Percentiles rank a stretch among this genome's conserved stretches.
These are phyloP conservation scores for Claviceps citrina DNA, from an alignment of 2,329 filamentous ascomycete genomes.

Conservation along the genomic window DNA sequence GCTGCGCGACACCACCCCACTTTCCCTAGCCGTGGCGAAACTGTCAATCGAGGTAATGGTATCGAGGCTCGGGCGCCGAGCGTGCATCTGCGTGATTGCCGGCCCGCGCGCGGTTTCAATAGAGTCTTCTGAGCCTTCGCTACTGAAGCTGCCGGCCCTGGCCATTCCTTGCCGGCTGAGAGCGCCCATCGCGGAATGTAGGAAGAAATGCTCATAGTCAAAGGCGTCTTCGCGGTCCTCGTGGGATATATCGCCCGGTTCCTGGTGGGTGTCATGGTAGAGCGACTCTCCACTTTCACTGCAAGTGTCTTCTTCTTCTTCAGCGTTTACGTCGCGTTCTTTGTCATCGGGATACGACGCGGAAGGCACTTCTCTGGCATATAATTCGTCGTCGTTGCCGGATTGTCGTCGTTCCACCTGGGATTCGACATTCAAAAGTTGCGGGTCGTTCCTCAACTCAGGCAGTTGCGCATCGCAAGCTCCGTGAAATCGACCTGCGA, in stretches of 20 bases:
- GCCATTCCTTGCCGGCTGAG: slow-evolving; percentile 33
- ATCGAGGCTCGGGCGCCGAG: slow-evolving; percentile 30
- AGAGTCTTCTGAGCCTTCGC: slow-evolving; percentile 44
- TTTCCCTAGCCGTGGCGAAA: slow-evolving; percentile 42
- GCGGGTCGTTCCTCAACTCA: background rate
- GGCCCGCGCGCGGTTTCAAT: slow-evolving; percentile 44
- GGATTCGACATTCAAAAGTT: background rate
- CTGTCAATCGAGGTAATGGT: slow-evolving; percentile 37
- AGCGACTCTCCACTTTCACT: slow-evolving; percentile 51
- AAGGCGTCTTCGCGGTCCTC: slow-evolving; percentile 92
- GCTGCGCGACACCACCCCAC: slow-evolving; percentile 23
- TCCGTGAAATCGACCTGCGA: background rate
- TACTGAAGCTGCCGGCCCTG: slow-evolving; percentile 29
- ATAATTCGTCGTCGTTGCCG: background rate
- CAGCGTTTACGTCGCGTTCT: slow-evolving; percentile 11
- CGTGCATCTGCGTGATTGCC: slow-evolving; percentile 10
- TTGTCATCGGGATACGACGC: slow-evolving; percentile 6
- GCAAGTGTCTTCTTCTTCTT: slow-evolving; percentile 22
- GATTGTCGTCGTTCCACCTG: background rate
- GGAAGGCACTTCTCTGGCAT: slow-evolving; percentile 1
- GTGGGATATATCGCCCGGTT: slow-evolving; percentile 49
- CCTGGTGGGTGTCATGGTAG: slow-evolving; percentile 45
- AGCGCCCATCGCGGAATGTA: slow-evolving; percentile 79
- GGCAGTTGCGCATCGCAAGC: background rate
- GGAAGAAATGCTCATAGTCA: slow-evolving; percentile 90